These are phyloP conservation scores for Trichoderma atroviride DNA, from an alignment of 2,329 filamentous ascomycete species.

Conservation along the genomic window DNA sequence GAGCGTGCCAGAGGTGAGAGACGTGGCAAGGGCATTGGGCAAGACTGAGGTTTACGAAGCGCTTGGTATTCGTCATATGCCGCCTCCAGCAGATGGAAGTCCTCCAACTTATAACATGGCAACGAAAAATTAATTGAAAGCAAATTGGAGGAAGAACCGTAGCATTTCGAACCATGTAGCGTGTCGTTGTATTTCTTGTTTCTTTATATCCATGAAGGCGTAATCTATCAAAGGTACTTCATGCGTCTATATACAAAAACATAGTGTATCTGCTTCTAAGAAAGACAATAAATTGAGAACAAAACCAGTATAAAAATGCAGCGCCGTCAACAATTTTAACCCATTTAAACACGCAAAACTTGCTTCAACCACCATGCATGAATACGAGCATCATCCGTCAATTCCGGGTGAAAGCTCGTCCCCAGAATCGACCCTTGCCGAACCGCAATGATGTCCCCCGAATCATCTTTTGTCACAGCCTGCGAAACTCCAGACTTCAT, in stretches of 20 bases:
- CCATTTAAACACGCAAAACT: constrained; percentile 42
- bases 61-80: constrained; percentile 30
- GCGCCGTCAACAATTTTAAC: not conserved
- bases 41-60: constrained; percentile 35
- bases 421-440: constrained; percentile 89
- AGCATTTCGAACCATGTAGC: not conserved
- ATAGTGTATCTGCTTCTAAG: not conserved
- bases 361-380: constrained; percentile 91
- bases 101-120: not conserved
- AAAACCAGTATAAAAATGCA: not conserved
- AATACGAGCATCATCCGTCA: constrained; percentile 85
- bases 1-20: constrained; percentile 31
- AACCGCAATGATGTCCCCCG: constrained; percentile 83
- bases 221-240: not conserved
- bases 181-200: not conserved
- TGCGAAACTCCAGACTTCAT: constrained; percentile 43
- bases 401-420: constrained; percentile 92
- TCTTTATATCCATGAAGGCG: not conserved
- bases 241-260: constrained; percentile 22
- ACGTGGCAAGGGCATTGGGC: constrained; percentile 33
- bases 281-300: not conserved
- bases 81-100: not conserved
- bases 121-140: not conserved
- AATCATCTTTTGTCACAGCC: constrained; percentile 45
- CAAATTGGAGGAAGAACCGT: not conserved